Evolutionary conservation across 2,329 filamentous ascomycete genomes (phyloP).

Genomic region (Aureobasidium sp.): DNA sequence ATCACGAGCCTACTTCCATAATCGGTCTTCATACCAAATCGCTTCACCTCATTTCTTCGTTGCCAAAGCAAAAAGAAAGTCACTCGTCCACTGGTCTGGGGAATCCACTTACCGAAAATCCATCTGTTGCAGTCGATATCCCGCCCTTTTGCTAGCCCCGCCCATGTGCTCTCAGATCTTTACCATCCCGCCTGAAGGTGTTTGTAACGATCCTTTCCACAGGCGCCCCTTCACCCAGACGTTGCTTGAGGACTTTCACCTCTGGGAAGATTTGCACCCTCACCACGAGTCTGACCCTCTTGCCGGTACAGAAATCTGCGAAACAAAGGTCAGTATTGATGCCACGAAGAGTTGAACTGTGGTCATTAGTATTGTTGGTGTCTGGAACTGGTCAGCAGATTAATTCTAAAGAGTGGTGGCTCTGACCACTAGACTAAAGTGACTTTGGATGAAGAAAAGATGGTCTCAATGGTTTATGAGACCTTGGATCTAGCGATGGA

Average conservation of each 20-base stretch:
- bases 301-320: not conserved
- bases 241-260: conserved; percentile 8
- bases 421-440: conserved; percentile 2
- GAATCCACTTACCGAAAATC: not conserved
- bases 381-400: not conserved
- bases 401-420: not conserved
- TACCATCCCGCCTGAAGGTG: not conserved
- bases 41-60: not conserved
- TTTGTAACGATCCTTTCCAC: not conserved
- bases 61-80: not conserved
- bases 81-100: not conserved
- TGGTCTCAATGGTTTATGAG: not conserved
- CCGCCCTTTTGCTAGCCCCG: conserved; percentile 2
- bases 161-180: conserved; percentile 3
- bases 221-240: not conserved
- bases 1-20: not conserved
- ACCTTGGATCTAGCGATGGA: too few relatives aligned
- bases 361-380: not conserved
- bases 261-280: not conserved
- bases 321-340: not conserved
- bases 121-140: not conserved
- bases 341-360: not conserved
- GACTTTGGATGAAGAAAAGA: not conserved
- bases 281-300: not conserved
- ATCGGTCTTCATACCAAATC: not conserved